A percentile compares a stretch with the other conserved stretches of the same genome.
Evolutionary conservation across 345 rosid genomes (phyloP).

Genomic region (Mallotus nudiflorus): DNA sequence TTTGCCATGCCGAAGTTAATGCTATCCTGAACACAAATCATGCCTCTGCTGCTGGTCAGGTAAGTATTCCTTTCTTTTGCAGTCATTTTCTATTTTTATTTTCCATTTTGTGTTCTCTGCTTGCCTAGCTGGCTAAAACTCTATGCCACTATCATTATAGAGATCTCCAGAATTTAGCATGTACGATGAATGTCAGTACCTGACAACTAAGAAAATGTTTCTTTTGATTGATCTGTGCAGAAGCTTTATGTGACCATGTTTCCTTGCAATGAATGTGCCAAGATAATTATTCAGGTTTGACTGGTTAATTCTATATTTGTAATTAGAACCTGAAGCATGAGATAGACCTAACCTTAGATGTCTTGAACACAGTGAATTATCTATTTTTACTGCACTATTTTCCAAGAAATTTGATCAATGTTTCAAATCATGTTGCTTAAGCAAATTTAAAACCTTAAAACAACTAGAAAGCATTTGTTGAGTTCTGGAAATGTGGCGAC

Average conservation of each 20-base stretch:
- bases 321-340: background rate
- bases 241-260: constrained; percentile 96
- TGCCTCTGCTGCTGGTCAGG: constrained; percentile 92
- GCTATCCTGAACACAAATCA: constrained; percentile 93
- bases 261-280: constrained; percentile 99
- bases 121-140: background rate
- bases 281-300: constrained; percentile 90
- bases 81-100: background rate
- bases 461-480: background rate
- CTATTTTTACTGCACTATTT: background rate
- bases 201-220: constrained; percentile 3
- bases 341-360: background rate
- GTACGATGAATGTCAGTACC: background rate
- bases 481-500: background rate
- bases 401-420: background rate
- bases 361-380: background rate
- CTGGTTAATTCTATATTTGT: constrained; percentile 10
- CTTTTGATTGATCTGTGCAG: constrained; percentile 48
- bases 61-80: constrained; percentile 21
- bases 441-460: background rate
- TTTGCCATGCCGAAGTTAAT: constrained; percentile 98
- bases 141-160: background rate
- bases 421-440: background rate
- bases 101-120: background rate
- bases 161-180: background rate